Base-by-base conservation (phyloP, 1,284 basidiomycete genomes). In the Inonotus hispidus region DNA sequence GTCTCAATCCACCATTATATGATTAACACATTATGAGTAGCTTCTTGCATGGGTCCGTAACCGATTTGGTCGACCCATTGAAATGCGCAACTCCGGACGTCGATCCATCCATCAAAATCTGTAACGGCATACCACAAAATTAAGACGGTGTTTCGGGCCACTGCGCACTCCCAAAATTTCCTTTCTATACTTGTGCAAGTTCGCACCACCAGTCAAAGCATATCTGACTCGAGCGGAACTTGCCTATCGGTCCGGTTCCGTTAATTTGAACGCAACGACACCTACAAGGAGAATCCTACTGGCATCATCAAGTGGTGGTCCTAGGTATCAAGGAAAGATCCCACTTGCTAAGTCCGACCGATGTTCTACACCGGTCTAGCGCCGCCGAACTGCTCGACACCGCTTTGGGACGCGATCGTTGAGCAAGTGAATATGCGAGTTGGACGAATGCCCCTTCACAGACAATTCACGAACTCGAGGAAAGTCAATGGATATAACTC, bases 371-470 rank as follows among this genome's bases (percentile, higher is more conserved):
- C 41, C 41, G 16, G 53, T 13, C 47, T 55, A 87, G 84, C 90
- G 14, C 83, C 90, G 5, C 65, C 78, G 8, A 89, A 90, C 75
- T 92, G 90, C 72, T 85, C 85, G 8, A 91, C 89, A 6, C 78
- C 88, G 1, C 90, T 88, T 78, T 90, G 85, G 87, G 88, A 90
- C 72, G 88, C 89, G 3, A 80, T 90, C 61, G 77, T 67, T n/a
- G 25, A 84, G 82, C 67, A 72, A 77, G 54, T 92, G 89, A 67
- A 74, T 86, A 57, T 91, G 88, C 72, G 78, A 72, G 1, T 78
- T 80, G 2, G 66, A 65, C 55, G 73, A 71, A 1, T 91, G 89
- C 71, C 73, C 77, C 1, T 91, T 90, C 71, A 72, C 71, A 4
- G 88, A 91, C 67, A 71, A 78, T 56, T 82, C 86, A 11, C 75